phyloP scores from a whole-genome alignment of 208 protist genomes.

The Crithidia mellificae region DNA sequence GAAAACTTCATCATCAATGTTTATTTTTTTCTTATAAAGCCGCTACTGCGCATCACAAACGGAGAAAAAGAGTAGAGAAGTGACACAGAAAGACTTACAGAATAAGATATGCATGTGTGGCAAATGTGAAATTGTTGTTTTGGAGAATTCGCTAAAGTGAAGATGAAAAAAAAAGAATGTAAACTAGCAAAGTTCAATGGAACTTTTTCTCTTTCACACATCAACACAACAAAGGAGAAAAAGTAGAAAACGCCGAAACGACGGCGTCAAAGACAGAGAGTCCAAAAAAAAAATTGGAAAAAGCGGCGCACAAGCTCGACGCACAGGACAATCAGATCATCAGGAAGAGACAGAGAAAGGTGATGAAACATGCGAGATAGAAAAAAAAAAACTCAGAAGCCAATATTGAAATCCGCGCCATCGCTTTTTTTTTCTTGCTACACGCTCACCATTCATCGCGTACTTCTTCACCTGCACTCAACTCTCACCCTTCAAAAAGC shows the following conservation, averaged over 20 bases:
- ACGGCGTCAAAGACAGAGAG: not conserved
- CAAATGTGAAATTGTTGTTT: not conserved
- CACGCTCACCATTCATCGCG: no score
- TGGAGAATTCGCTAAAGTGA: slow-evolving; percentile 23
- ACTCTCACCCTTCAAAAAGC: no score
- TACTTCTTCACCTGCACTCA: no score
- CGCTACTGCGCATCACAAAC: slow-evolving; percentile 8
- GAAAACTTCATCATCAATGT: no score
- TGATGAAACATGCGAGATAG: no score
- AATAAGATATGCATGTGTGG: slow-evolving; percentile 9
- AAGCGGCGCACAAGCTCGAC: not conserved
- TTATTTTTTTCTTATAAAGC: slow-evolving; percentile 12
- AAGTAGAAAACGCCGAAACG: not conserved
- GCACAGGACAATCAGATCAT: not conserved
- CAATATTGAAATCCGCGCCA: no score
- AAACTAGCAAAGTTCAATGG: no score
- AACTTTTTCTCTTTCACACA: no score
- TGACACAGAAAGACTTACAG: slow-evolving; percentile 15
- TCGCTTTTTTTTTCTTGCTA: no score
- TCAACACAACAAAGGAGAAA: no score
- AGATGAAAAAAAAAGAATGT: slow-evolving; percentile 14
- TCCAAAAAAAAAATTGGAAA: not conserved
- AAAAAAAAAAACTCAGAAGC: no score
- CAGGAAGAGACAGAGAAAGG: no score
- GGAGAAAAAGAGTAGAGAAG: slow-evolving; percentile 10